Evolutionary conservation across 1,139 yeast genomes (phyloP).

Genomic region (Yamadazyma membranifaciens): DNA sequence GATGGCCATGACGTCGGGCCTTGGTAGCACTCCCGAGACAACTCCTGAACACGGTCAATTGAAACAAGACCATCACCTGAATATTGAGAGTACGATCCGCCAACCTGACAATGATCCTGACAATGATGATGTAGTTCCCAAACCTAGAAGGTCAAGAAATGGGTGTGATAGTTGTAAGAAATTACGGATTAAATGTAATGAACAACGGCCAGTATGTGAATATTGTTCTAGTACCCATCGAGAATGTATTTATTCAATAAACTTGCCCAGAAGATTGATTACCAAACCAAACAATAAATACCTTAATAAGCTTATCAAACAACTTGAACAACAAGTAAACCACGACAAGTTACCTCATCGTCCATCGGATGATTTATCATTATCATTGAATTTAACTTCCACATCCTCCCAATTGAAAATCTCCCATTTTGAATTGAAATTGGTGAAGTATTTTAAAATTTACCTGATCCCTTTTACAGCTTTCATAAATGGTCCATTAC

Average conservation of each 20-base stretch:
- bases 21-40: too few species aligned
- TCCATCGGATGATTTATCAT: not conserved
- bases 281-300: conserved; percentile 3
- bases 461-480: conserved; percentile 4
- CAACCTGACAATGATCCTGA: too few species aligned
- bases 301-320: conserved; percentile 6
- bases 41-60: too few species aligned
- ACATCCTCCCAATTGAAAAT: conserved; percentile 3
- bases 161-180: conserved; percentile 34
- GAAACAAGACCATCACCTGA: too few species aligned
- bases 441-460: conserved; percentile 6
- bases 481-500: conserved; percentile 7
- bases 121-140: not conserved
- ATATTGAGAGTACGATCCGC: too few species aligned
- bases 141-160: conserved; percentile 22
- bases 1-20: too few species aligned
- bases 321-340: conserved; percentile 1
- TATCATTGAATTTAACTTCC: conserved; percentile 1
- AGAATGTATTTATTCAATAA: conserved; percentile 17
- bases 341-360: not conserved
- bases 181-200: conserved; percentile 34
- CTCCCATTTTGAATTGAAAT: conserved; percentile 6
- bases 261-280: not conserved
- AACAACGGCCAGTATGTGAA: conserved; percentile 35
- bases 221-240: conserved; percentile 35